Conservation (phyloP, 345 rosid species). For the Bruguiera sexangula region DNA sequence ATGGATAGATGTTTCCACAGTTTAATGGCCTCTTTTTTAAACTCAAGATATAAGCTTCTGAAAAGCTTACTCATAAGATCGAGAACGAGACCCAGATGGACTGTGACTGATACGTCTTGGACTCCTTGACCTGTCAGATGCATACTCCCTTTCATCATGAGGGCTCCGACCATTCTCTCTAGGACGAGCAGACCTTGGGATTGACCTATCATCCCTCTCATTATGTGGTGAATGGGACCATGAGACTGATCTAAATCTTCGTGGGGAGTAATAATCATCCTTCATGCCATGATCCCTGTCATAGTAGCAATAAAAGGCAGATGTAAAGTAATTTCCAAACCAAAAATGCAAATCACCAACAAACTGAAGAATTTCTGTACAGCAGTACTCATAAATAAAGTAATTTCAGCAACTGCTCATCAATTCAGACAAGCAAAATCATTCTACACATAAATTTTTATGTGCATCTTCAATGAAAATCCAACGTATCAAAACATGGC, state of each 20-base stretch:
- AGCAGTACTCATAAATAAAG: not conserved
- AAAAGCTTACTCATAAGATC: slow-evolving; percentile 47
- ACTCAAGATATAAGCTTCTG: not conserved
- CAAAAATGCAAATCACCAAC: not conserved
- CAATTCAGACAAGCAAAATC: not conserved
- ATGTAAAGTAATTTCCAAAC: slow-evolving; percentile 12
- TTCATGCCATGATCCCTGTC: slow-evolving; percentile 44
- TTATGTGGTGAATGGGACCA: slow-evolving; percentile 51
- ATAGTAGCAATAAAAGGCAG: slow-evolving; percentile 13
- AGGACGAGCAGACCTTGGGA: slow-evolving; percentile 45
- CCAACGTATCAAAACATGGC: slow-evolving; percentile 34
- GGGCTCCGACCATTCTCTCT: slow-evolving; percentile 43
- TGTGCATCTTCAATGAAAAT: slow-evolving; percentile 32
- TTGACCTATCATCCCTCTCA: slow-evolving; percentile 38
- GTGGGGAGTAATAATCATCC: slow-evolving; percentile 46
- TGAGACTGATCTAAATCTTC: slow-evolving; percentile 54
- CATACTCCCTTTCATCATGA: slow-evolving; percentile 36
- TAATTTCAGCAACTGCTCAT: not conserved
- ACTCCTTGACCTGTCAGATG: slow-evolving; percentile 44
- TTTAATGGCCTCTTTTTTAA: not conserved
- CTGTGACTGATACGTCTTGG: slow-evolving; percentile 32
- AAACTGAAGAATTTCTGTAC: slow-evolving; percentile 8
- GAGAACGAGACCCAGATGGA: slow-evolving; percentile 53
- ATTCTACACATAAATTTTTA: slow-evolving; percentile 9
- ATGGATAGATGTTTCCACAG: too few species aligned